Base-by-base conservation (phyloP, 2,329 filamentous ascomycete species). In the Fusarium denticulatum region DNA sequence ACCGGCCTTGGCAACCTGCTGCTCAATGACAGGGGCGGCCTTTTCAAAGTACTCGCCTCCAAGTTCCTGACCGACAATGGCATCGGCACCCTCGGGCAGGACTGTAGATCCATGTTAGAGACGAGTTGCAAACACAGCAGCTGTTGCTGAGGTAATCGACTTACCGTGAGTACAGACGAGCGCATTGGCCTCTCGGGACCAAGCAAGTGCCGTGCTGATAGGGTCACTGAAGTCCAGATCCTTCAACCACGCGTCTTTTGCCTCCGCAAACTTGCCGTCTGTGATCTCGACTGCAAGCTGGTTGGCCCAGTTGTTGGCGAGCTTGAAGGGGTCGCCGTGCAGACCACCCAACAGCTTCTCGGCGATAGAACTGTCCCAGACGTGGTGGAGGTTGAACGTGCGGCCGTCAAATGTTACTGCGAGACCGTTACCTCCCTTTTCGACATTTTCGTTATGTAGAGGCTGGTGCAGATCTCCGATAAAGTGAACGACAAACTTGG, bases 291-390 rank as follows among this genome's bases (percentile, higher is more conserved):
- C 73, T 12, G 86, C 85, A 28, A 94, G 85, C 60, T 85, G 81
- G n/a, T 83, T 82, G 3, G 91, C 88, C 88, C 91, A 93, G 46
- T 79, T 79, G 57, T 83, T 80, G 4, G 89, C 90, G 50, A 86
- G 82, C 10, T 81, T 79, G 66, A 87, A 89, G 2, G 87, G 80
- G 81, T 84, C 80, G 78, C 88, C 82, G 43, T 84, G 82, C 47
- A 83, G 79, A n/a, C 86, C 88, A 6, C 91, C 91, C 3, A 92
- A 83, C 76, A 89, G 82, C 77, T 91, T 88, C 82, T 93, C 91
- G 2, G 89, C 87, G 70, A 94, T 94, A 73, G 87, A 88, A 60
- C 88, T 89, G 78, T 94, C 93, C 92, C 92, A 94, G 22, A 94
- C 88, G 65, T 91, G 87, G 78, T 94, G 93, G 46, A 94, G 85